Evolutionary conservation across 2,329 filamentous ascomycete species (phyloP), one percentile per base, ranked within the genome.

Genomic region (Hypoxylon sp.): DNA sequence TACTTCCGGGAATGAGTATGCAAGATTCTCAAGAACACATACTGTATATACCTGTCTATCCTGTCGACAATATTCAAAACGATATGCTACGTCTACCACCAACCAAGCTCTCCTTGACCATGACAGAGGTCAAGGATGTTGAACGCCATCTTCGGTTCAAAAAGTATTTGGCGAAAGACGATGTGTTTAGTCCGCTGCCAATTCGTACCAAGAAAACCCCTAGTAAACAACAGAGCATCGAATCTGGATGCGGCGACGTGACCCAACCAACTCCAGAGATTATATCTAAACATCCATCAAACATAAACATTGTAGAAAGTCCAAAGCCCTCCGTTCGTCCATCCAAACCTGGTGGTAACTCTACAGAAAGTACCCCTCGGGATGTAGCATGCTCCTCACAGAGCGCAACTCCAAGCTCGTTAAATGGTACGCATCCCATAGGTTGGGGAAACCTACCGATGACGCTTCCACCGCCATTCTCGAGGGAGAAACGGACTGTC

Each of bases 61-160:
- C n/a, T n/a, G n/a, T n/a, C n/a, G n/a, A n/a, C n/a, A n/a, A n/a
- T n/a, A n/a, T n/a, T n/a, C n/a, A n/a, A 6, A 19, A 21, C 58
- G 64, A 42, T 7, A 78, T 78, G 75, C 56, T 78, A 17, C 74
- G 75, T 40, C 66, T 75, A 44, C 55, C 59, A 17, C 70, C 72
- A 12, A 76, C 75, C 1, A 63, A 66, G 3, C 68, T 78, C 37
- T 67, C 66, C 20, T 45, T 78, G 49, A 70, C 72, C 34, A 68
- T 72, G 54, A 62, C 69, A 8, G 76, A 78, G 57, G 71, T 77
- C 38, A 69, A 72, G 48, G 71, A 73, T 9, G 67, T 70, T 23
- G 68, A 73, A 32, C 62, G 66, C 6, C 70, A 68, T 27, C 69
- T 62, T 25, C 67, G 61, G 11, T 68, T 67, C 53, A 69, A 57